Evolutionary conservation across 139 green algal species (phyloP), one percentile per base, ranked within the genome.

Genomic region (Haematococcus sp.): DNA sequence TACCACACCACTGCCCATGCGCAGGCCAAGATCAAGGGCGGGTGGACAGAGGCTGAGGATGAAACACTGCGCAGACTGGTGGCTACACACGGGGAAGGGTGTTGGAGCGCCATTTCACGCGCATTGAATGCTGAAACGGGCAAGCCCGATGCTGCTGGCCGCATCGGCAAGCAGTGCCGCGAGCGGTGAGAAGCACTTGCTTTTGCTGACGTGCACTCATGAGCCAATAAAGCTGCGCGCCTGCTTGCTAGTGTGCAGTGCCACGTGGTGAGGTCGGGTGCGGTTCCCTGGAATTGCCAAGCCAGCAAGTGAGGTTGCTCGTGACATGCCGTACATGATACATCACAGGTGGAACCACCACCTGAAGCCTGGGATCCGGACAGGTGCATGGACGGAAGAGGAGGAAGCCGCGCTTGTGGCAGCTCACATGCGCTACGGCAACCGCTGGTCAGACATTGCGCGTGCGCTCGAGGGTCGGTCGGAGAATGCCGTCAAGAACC

Each of bases 81-180:
- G 20, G 28, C 77, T 5, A 59, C 84, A 40, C 81, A 87, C 56
- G 87, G 87, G 4, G 71, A 88, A 43, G 78, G 80, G 49, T 83
- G 68, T 60, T 93, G 88, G 88, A 80, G 75, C 51, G 35, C 35
- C 9, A 89, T 93, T 28, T 82, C 86, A 3, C 76, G 72, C n/a
- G 49, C 68, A 23, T 63, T 86, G 11, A 86, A 86, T 51, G 69
- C 67, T 16, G 72, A 77, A 34, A 73, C 71, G 19, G 72, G 76
- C 25, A 61, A 76, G 34, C 65, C 77, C 30, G n/a, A 81, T 35
- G 77, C 86, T 23, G 34, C 81, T 20, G 86, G 86, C 23, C 78
- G 88, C 54, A 93, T 86, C 49, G 88, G 88, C 76, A 93, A 93
- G 81, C 89, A 90, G 66, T 93, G 88, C 77, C 76, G 88, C 9